Conservation (phyloP, 169 alveolate species). For the Eimeria falciformis region DNA sequence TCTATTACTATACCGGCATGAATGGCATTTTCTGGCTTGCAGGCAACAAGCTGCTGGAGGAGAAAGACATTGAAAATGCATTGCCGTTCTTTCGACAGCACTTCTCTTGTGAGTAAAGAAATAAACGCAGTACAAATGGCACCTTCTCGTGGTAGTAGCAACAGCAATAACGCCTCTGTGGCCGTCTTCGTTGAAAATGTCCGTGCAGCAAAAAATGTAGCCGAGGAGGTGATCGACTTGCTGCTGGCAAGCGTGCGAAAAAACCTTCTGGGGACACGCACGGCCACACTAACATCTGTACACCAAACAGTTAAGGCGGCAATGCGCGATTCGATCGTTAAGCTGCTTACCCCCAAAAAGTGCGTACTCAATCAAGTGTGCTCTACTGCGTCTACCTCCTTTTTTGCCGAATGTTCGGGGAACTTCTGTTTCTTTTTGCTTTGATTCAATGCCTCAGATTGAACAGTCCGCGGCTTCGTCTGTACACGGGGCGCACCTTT, state of each 20-base stretch:
- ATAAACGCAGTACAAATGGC: no score
- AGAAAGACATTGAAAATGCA: conserved; percentile 73
- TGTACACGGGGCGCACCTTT: background rate
- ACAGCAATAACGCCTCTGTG: no score
- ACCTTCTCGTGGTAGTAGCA: no score
- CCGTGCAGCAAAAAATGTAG: conserved; percentile 77
- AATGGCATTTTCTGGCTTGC: no score
- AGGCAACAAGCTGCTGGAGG: conserved; percentile 76
- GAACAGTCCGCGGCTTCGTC: no score
- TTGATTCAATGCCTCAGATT: no score
- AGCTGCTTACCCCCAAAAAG: conserved; percentile 83
- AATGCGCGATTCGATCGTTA: conserved; percentile 76
- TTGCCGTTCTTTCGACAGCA: conserved; percentile 36
- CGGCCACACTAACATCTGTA: conserved; percentile 80
- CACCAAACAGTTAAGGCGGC: conserved; percentile 80
- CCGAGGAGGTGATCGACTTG: conserved; percentile 81
- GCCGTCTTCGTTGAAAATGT: no score
- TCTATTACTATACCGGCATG: no score
- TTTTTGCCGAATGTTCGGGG: no score
- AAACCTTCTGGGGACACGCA: conserved; percentile 76
- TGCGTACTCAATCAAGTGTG: background rate
- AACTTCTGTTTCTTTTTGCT: no score
- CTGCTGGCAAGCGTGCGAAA: conserved; percentile 70
- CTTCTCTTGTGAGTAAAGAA: conserved; percentile 8
- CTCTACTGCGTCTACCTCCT: no score